These are phyloP conservation scores for Phytophthora pisi DNA, from an alignment of 352 stramenopile species.

Conservation along the genomic window DNA sequence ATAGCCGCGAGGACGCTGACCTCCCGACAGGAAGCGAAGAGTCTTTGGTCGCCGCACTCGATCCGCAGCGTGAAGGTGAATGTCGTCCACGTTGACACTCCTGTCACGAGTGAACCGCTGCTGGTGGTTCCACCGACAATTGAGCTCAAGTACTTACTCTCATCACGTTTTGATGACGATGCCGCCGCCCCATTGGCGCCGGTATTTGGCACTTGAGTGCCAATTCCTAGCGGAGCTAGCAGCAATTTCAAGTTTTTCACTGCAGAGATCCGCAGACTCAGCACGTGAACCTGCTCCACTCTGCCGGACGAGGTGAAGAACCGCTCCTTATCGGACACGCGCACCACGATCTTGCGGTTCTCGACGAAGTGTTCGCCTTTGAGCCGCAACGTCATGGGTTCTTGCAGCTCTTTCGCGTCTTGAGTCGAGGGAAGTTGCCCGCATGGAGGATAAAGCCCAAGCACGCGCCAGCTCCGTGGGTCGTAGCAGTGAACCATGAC, in stretches of 20 bases:
- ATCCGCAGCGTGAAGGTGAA: constrained; percentile 60
- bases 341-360: constrained; percentile 63
- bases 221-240: constrained; percentile 36
- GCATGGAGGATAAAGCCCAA: constrained; percentile 48
- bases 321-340: constrained; percentile 51
- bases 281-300: constrained; percentile 55
- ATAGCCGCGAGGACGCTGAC: constrained; percentile 42
- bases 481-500: constrained; percentile 79
- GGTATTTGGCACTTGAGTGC: constrained; percentile 2
- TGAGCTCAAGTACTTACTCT: constrained; percentile 23
- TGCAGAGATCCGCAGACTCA: constrained; percentile 55
- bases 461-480: constrained; percentile 55
- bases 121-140: constrained; percentile 14
- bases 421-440: constrained; percentile 35
- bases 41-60: constrained; percentile 50
- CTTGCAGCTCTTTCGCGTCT: constrained; percentile 7
- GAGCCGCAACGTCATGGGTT: constrained; percentile 42
- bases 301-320: constrained; percentile 42
- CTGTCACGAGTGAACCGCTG: constrained; percentile 13
- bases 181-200: neutral
- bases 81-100: constrained; percentile 24
- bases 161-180: constrained; percentile 36
- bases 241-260: constrained; percentile 54
- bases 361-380: constrained; percentile 72
- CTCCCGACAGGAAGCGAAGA: constrained; percentile 56